phyloP scores from a whole-genome alignment of 1,139 yeast species.

The Magnusiomyces ingens region DNA sequence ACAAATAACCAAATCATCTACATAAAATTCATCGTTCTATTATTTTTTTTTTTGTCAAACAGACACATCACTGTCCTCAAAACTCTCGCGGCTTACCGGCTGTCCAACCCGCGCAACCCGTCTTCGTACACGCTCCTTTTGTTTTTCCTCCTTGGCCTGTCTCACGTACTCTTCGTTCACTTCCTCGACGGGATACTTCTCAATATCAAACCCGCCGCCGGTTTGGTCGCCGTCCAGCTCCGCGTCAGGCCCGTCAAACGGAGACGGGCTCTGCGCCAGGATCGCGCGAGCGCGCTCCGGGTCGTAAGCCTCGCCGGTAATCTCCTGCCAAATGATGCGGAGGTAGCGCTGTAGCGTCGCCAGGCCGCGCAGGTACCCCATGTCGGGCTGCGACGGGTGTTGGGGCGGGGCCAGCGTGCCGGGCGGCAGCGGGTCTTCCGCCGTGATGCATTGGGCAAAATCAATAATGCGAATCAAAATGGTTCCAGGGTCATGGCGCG shows the following conservation, averaged over 20 bases:
- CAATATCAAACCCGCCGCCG: too few species aligned
- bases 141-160: too few species aligned
- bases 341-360: constrained; percentile 60
- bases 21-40: too few species aligned
- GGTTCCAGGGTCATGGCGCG: constrained; percentile 49
- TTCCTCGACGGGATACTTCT: too few species aligned
- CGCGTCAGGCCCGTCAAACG: not conserved
- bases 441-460: constrained; percentile 91
- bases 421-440: constrained; percentile 41
- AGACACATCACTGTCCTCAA: too few species aligned
- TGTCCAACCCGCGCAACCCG: too few species aligned
- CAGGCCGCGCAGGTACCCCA: constrained; percentile 81
- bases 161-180: too few species aligned
- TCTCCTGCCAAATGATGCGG: constrained; percentile 23
- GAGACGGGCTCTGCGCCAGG: not conserved
- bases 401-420: constrained; percentile 60
- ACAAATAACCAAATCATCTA: too few species aligned
- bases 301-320: constrained; percentile 19
- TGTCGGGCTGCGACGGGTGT: constrained; percentile 58
- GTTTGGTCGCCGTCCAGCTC: not conserved
- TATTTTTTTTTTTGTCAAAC: too few species aligned
- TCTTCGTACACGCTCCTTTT: too few species aligned
- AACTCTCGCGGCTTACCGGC: too few species aligned
- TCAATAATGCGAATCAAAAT: constrained; percentile 74
- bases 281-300: not conserved